Conservation (phyloP, 345 rosid species). For the Syzygium oleosum region DNA sequence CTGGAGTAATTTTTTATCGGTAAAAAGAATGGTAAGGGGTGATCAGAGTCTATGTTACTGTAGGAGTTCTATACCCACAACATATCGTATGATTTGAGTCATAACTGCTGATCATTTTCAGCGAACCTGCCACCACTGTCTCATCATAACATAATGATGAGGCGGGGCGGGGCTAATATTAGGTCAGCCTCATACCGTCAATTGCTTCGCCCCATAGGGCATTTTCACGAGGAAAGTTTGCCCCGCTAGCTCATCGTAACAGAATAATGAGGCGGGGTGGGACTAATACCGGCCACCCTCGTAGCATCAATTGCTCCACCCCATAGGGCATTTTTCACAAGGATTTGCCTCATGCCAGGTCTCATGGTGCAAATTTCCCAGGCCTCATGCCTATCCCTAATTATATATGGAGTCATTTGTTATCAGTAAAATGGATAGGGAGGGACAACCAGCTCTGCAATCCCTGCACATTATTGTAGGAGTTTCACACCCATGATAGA, state of each 20-base stretch:
- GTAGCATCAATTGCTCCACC: neutral
- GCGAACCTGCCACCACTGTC: rapidly evolving
- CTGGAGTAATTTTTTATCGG: neutral
- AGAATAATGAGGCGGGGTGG: neutral
- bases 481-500: neutral
- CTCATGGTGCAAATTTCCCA: neutral
- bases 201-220: rapidly evolving
- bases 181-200: neutral
- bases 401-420: neutral
- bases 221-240: neutral
- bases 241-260: rapidly evolving
- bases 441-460: neutral
- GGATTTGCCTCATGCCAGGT: neutral
- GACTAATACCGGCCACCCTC: neutral
- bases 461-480: neutral
- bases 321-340: neutral
- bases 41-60: neutral
- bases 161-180: neutral
- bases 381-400: neutral
- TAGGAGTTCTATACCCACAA: neutral
- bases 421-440: rapidly evolving
- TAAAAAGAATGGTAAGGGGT: neutral
- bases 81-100: rapidly evolving
- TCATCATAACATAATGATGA: neutral
- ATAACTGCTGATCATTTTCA: neutral